phyloP scores from a whole-genome alignment of 2,329 filamentous ascomycete genomes.

The Penicillium polonicum region DNA sequence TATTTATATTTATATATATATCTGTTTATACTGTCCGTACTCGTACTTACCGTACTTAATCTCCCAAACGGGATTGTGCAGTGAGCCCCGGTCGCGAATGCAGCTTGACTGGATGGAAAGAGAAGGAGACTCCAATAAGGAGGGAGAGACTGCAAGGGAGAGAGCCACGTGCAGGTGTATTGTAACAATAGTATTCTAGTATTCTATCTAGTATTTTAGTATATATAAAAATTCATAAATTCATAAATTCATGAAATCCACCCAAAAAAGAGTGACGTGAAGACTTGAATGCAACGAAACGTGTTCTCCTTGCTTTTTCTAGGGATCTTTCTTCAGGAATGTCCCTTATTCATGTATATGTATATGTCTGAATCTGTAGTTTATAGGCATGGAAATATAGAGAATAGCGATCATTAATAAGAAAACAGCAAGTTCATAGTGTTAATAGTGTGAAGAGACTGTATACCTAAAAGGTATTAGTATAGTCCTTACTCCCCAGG shows the following conservation, averaged over 20 bases:
- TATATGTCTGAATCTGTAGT: not conserved
- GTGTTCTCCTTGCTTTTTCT: slow-evolving; percentile 9
- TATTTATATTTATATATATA: not conserved
- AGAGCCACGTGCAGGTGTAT: slow-evolving; percentile 8
- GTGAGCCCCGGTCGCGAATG: slow-evolving; percentile 6
- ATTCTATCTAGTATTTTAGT: not conserved
- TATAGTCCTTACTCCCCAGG: slow-evolving; percentile 16
- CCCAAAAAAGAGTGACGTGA: slow-evolving; percentile 1
- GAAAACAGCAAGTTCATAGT: not conserved
- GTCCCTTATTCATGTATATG: not conserved
- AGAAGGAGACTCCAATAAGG: slow-evolving; percentile 5
- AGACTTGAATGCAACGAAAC: slow-evolving; percentile 6
- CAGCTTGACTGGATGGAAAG: slow-evolving; percentile 3
- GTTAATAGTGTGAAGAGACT: not conserved
- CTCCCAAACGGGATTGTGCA: slow-evolving; percentile 5
- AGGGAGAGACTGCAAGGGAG: slow-evolving; percentile 1
- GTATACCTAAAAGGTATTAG: not conserved
- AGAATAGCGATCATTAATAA: not conserved
- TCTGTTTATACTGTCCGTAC: not conserved
- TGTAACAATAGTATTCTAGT: not conserved
- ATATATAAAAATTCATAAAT: not conserved
- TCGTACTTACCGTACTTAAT: not conserved
- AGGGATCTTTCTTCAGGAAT: not conserved
- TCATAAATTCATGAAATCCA: not conserved
- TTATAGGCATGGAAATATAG: too few species aligned